These are phyloP conservation scores for Lactarius deliciosus DNA, from an alignment of 768 basidiomycete species.

Conservation along the genomic window DNA sequence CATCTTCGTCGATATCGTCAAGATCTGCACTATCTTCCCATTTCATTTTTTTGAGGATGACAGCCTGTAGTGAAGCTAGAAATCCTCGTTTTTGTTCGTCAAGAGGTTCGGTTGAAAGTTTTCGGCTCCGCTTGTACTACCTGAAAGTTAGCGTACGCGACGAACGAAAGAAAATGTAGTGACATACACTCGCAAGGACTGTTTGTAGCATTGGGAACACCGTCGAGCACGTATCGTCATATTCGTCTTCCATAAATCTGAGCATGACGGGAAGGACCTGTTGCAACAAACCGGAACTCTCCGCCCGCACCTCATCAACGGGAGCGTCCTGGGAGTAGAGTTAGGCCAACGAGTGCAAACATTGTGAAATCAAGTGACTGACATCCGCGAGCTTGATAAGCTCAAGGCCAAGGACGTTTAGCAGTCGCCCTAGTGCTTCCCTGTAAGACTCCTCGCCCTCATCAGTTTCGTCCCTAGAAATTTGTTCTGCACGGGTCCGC, in stretches of 20 bases:
- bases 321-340: slow-evolving; percentile 50
- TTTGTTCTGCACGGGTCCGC: slow-evolving; percentile 67
- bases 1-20: slow-evolving; percentile 87
- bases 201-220: slow-evolving; percentile 79
- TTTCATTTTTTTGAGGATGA: slow-evolving; percentile 84
- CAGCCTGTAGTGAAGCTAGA: slow-evolving; percentile 71
- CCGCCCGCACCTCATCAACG: slow-evolving; percentile 57
- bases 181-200: slow-evolving; percentile 69
- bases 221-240: slow-evolving; percentile 85
- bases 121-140: slow-evolving; percentile 78
- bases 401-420: slow-evolving; percentile 82
- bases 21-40: slow-evolving; percentile 83
- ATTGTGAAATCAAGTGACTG: slow-evolving; percentile 31
- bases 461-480: slow-evolving; percentile 66
- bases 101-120: slow-evolving; percentile 58
- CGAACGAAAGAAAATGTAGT: not conserved
- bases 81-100: slow-evolving; percentile 73
- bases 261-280: slow-evolving; percentile 80
- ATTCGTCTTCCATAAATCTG: slow-evolving; percentile 85
- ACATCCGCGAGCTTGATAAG: slow-evolving; percentile 84
- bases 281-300: slow-evolving; percentile 62
- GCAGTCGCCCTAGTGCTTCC: slow-evolving; percentile 80
- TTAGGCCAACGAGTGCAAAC: slow-evolving; percentile 9
- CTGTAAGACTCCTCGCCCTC: slow-evolving; percentile 89
- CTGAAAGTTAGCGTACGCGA: slow-evolving; percentile 7